phyloP scores from a whole-genome alignment of 805 yeast species.

The Wickerhamiella galacta region DNA sequence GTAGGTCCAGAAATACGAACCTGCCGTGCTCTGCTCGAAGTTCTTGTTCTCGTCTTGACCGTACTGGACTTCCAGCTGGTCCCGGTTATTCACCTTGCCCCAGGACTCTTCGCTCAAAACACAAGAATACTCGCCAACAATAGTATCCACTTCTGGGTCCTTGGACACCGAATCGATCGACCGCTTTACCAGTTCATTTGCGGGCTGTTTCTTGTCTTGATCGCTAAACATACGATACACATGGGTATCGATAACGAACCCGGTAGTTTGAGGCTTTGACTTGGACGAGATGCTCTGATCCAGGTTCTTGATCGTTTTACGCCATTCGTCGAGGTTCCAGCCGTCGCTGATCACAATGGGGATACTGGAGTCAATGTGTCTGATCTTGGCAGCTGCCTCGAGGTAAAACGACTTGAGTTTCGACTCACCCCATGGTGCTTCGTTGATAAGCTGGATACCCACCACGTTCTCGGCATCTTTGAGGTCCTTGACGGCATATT shows the following conservation, averaged over 20 bases:
- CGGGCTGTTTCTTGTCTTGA: slow-evolving; percentile 46
- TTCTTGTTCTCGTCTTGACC: slow-evolving; percentile 39
- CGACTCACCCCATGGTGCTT: slow-evolving; percentile 47
- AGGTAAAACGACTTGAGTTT: slow-evolving; percentile 39
- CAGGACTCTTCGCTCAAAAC: slow-evolving; percentile 67
- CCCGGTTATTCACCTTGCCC: slow-evolving; percentile 38
- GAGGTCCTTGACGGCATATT: slow-evolving; percentile 48
- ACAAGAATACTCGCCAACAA: slow-evolving; percentile 85
- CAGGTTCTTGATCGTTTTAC: slow-evolving; percentile 37
- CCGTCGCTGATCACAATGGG: slow-evolving; percentile 83
- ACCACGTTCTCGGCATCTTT: slow-evolving; percentile 44
- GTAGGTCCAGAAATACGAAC: slow-evolving; percentile 80
- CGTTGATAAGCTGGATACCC: slow-evolving; percentile 78
- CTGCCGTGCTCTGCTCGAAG: slow-evolving; percentile 44
- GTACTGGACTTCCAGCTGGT: slow-evolving; percentile 37
- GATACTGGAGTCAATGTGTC: slow-evolving; percentile 35
- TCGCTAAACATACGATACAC: slow-evolving; percentile 76
- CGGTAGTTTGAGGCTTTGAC: slow-evolving; percentile 24
- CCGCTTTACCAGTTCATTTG: slow-evolving; percentile 40
- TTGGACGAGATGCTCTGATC: slow-evolving; percentile 22
- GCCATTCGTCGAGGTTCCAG: slow-evolving; percentile 81
- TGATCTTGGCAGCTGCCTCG: slow-evolving; percentile 44
- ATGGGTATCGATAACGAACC: slow-evolving; percentile 70
- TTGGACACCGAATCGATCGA: slow-evolving; percentile 10
- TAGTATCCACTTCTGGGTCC: slow-evolving; percentile 36